A percentile compares a stretch with the other conserved stretches of the same genome.
phyloP scores from a whole-genome alignment of 202 grass and related monocot genomes.

The Brachypodium distachyon region DNA sequence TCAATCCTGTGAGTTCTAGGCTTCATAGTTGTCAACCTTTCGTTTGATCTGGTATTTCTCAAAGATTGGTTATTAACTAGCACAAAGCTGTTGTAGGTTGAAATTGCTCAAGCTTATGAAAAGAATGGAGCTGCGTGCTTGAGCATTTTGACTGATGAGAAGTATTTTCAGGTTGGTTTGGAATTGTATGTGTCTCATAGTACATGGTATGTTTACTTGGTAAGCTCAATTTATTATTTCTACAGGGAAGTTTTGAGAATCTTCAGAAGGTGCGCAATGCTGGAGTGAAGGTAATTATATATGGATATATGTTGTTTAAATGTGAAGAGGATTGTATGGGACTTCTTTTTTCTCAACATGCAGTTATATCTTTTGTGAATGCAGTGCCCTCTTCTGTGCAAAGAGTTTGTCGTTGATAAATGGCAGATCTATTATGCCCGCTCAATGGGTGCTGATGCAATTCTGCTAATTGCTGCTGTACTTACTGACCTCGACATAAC shows the following conservation, averaged over 20 bases:
- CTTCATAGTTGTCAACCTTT: background rate
- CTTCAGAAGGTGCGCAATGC: slow-evolving; percentile 70
- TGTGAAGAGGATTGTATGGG: background rate
- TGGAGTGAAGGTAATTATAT: slow-evolving; percentile 61
- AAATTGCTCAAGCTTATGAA: slow-evolving; percentile 82
- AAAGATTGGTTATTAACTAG: slow-evolving; percentile 17
- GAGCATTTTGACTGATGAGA: slow-evolving; percentile 96
- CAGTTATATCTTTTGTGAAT: slow-evolving; percentile 13
- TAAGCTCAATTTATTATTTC: slow-evolving; percentile 5
- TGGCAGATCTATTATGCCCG: slow-evolving; percentile 95
- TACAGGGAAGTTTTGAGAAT: slow-evolving; percentile 87
- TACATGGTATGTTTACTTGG: background rate
- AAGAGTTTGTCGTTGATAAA: slow-evolving; percentile 85
- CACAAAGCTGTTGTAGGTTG: slow-evolving; percentile 35
- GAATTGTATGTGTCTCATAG: background rate
- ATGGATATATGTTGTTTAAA: background rate
- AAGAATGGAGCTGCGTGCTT: slow-evolving; percentile 92
- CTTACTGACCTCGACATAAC: slow-evolving; percentile 74
- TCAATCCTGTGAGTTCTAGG: slow-evolving; percentile 66
- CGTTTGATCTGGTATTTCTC: background rate
- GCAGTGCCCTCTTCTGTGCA: slow-evolving; percentile 99
- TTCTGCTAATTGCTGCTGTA: slow-evolving; percentile 88
- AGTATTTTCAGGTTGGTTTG: slow-evolving; percentile 75
- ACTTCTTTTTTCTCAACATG: slow-evolving; percentile 1
- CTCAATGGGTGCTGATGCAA: slow-evolving; percentile 81